Conservation (phyloP, 2,329 filamentous ascomycete species). For the Ophiostoma novo-ulmi region DNA sequence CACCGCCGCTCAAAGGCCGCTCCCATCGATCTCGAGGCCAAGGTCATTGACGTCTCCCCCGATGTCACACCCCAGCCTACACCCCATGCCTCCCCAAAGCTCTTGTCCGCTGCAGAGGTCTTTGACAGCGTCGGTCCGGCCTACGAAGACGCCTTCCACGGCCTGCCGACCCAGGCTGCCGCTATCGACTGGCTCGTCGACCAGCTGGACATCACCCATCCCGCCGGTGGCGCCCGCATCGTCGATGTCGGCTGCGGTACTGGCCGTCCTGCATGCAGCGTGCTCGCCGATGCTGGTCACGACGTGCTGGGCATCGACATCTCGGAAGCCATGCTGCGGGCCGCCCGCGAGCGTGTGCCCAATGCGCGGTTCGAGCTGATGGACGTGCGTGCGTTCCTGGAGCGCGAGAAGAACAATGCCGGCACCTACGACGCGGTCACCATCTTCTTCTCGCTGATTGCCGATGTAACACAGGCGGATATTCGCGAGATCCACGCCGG, state of each 20-base stretch:
- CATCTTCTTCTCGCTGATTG: slow-evolving; percentile 32
- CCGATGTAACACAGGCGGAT: slow-evolving; percentile 30
- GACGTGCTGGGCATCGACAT: slow-evolving; percentile 32
- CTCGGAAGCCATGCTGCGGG: slow-evolving; percentile 31
- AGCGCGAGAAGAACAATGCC: slow-evolving; percentile 11
- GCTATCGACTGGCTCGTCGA: slow-evolving; percentile 31
- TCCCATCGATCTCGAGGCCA: background rate
- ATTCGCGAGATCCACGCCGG: slow-evolving; percentile 28
- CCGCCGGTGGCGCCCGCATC: slow-evolving; percentile 21
- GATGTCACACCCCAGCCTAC: background rate
- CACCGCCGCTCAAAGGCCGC: background rate
- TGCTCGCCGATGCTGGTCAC: slow-evolving; percentile 32
- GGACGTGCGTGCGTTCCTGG: slow-evolving; percentile 29
- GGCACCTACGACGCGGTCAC: slow-evolving; percentile 29
- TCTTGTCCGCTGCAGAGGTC: slow-evolving; percentile 28
- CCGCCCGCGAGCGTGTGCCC: slow-evolving; percentile 30
- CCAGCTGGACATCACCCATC: slow-evolving; percentile 24
- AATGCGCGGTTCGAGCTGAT: slow-evolving; percentile 29
- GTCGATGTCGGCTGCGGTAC: slow-evolving; percentile 34
- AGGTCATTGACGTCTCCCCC: slow-evolving; percentile 2
- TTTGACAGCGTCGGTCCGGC: slow-evolving; percentile 31
- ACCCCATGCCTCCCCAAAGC: slow-evolving; percentile 4
- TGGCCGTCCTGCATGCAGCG: slow-evolving; percentile 29
- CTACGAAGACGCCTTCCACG: slow-evolving; percentile 32
- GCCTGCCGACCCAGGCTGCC: slow-evolving; percentile 28